Conservation (phyloP, 75 land plant genomes). For the Selaginella tamariscina region DNA sequence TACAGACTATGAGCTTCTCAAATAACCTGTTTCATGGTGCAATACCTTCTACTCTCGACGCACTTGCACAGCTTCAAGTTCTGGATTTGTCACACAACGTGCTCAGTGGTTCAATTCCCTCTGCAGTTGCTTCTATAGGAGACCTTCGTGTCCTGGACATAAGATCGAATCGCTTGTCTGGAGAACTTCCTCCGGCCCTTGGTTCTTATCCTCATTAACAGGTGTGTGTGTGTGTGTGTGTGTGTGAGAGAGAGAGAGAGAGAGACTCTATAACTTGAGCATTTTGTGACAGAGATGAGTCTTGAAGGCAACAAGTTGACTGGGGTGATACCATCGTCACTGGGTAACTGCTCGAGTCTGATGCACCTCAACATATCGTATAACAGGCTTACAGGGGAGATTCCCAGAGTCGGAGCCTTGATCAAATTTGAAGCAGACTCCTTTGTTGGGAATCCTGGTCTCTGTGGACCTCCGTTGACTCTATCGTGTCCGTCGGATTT, state of each 20-base stretch:
- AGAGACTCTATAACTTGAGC: too few species aligned
- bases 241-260: too few species aligned
- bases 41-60: not conserved
- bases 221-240: too few species aligned
- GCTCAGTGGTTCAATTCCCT: not conserved
- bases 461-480: not conserved
- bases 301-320: not conserved
- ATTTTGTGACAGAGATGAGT: not conserved
- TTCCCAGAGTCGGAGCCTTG: not conserved
- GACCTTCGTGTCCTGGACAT: constrained; percentile 4
- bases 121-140: not conserved
- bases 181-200: not conserved
- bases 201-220: not conserved
- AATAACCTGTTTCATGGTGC: not conserved
- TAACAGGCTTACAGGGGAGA: constrained; percentile 6
- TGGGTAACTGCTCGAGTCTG: not conserved
- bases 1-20: not conserved
- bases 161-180: not conserved
- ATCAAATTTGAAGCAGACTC: not conserved
- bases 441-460: not conserved
- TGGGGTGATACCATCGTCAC: not conserved
- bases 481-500: not conserved
- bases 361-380: constrained; percentile 1
- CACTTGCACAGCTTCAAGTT: not conserved
- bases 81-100: not conserved